Conservation (phyloP, 2,329 filamentous ascomycete genomes). For the Teratosphaeriaceae sp. region DNA sequence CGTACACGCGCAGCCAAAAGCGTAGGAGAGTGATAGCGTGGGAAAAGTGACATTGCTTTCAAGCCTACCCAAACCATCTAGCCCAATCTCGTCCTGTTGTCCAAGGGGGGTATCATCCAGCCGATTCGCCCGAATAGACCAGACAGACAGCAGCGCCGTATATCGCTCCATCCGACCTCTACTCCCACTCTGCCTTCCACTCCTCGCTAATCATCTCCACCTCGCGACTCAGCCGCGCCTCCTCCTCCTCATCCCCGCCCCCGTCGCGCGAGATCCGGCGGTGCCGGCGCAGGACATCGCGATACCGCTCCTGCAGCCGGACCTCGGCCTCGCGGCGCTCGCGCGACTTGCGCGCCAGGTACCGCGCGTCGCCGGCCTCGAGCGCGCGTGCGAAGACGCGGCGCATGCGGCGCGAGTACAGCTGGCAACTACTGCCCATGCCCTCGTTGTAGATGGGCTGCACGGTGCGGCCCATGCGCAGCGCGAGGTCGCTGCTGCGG, state of each 20-base stretch:
- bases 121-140: not conserved
- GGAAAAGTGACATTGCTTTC: slow-evolving; percentile 1
- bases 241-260: slow-evolving; percentile 48
- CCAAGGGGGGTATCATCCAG: slow-evolving; percentile 1
- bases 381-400: slow-evolving; percentile 63
- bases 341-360: slow-evolving; percentile 57
- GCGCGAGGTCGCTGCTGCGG: slow-evolving; percentile 44
- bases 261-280: slow-evolving; percentile 36
- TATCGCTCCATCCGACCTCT: not conserved
- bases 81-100: slow-evolving; percentile 1
- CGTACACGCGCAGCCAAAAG: too few species aligned
- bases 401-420: slow-evolving; percentile 77
- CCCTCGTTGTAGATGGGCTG: slow-evolving; percentile 49
- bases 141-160: not conserved
- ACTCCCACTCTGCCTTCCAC: slow-evolving; percentile 47
- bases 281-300: slow-evolving; percentile 23
- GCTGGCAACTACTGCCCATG: slow-evolving; percentile 56
- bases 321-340: slow-evolving; percentile 52
- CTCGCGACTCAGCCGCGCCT: slow-evolving; percentile 47
- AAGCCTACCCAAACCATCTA: not conserved
- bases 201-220: slow-evolving; percentile 43
- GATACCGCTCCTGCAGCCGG: slow-evolving; percentile 51
- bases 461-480: slow-evolving; percentile 57
- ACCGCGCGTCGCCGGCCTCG: slow-evolving; percentile 57
- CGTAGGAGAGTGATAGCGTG: too few species aligned